Conservation (phyloP, 768 basidiomycete genomes). For the Leccinum aurantiacum region DNA sequence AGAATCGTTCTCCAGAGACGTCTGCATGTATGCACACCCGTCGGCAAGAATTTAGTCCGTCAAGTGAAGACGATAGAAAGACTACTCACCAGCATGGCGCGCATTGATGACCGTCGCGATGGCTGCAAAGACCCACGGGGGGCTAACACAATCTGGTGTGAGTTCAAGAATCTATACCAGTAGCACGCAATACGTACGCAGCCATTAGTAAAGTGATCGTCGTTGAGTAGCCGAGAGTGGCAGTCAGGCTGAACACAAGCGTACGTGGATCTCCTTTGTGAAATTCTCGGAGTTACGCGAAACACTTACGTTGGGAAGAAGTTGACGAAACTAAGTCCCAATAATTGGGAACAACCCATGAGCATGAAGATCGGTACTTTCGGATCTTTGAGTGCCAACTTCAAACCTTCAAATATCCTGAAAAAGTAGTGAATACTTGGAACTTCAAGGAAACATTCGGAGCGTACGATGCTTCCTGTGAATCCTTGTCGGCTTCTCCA, state of each 20-base stretch:
- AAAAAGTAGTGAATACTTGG: neutral
- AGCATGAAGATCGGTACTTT: slow-evolving; percentile 54
- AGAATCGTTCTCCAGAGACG: slow-evolving; percentile 62
- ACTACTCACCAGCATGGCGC: slow-evolving; percentile 47
- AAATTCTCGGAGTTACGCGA: neutral
- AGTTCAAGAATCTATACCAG: neutral
- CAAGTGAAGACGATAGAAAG: neutral
- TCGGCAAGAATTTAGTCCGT: neutral
- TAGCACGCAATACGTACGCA: slow-evolving; percentile 42
- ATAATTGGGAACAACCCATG: slow-evolving; percentile 48
- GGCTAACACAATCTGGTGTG: slow-evolving; percentile 35
- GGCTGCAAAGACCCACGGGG: slow-evolving; percentile 62
- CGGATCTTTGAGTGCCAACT: slow-evolving; percentile 55
- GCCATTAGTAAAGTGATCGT: slow-evolving; percentile 59
- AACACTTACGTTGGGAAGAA: slow-evolving; percentile 54
- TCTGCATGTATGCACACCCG: slow-evolving; percentile 34
- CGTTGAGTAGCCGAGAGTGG: slow-evolving; percentile 60
- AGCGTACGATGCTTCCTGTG: slow-evolving; percentile 9
- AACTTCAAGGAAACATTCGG: neutral
- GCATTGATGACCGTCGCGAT: slow-evolving; percentile 51
- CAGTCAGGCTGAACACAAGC: slow-evolving; percentile 42
- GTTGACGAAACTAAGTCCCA: slow-evolving; percentile 59
- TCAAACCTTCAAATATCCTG: slow-evolving; percentile 53
- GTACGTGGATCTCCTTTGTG: neutral
- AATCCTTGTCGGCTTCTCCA: slow-evolving; percentile 63